phyloP scores from a whole-genome alignment of 257 asterid genomes.

The Petrea volubilis region DNA sequence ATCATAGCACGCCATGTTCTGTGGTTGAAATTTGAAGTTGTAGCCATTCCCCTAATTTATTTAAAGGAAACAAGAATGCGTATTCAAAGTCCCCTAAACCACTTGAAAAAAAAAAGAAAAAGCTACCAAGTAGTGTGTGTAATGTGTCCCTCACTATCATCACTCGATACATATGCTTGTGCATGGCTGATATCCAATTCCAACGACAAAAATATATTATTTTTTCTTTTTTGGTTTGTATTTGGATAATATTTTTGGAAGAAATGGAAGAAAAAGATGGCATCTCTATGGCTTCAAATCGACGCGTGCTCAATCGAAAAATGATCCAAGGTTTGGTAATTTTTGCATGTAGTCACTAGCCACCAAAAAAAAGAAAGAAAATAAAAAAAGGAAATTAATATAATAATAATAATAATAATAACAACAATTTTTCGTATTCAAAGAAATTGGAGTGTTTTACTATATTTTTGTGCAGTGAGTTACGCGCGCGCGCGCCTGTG shows the following conservation, averaged over 20 bases:
- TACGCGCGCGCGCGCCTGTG: too few species aligned
- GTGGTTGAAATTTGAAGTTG: conserved; percentile 39
- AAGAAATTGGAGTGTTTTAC: not conserved
- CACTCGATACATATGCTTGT: conserved; percentile 9
- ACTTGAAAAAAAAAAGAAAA: not conserved
- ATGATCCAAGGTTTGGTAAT: conserved; percentile 21
- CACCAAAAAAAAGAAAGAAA: not conserved
- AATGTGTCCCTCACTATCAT: conserved; percentile 17
- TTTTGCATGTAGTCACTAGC: not conserved
- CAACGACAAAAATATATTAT: not conserved
- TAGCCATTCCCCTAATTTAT: conserved; percentile 21
- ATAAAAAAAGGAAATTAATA: not conserved
- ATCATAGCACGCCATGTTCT: conserved; percentile 43
- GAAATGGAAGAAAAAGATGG: conserved; percentile 14
- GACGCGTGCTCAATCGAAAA: not conserved
- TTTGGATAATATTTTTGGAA: not conserved
- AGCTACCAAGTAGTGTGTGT: not conserved
- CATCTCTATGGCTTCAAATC: conserved; percentile 16
- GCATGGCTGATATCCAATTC: conserved; percentile 25
- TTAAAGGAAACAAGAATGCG: conserved; percentile 36
- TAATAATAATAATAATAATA: not conserved
- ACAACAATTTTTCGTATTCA: too few species aligned
- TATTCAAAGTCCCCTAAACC: conserved; percentile 9
- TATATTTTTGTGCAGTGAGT: too few species aligned
- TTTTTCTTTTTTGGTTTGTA: not conserved